Conservation (phyloP, 495 filamentous ascomycete genomes). For the Penicillium fimorum region DNA sequence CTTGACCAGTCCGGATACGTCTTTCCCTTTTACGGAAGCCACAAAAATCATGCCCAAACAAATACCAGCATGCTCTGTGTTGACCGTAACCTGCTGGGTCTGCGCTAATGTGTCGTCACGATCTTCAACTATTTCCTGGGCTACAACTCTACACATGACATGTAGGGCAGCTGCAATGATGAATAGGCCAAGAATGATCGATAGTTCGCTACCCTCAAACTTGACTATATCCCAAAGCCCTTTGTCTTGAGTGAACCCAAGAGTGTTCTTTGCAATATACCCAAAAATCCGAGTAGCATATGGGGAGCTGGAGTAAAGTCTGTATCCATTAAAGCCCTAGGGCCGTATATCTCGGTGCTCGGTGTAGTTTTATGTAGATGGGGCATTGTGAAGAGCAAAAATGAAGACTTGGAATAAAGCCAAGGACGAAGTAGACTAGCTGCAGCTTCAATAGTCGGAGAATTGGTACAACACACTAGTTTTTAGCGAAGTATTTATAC, state of each 20-base stretch:
- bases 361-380: slow-evolving; percentile 13
- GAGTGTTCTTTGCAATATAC: slow-evolving; percentile 22
- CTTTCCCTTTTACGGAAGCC: slow-evolving; percentile 18
- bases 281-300: slow-evolving; percentile 30
- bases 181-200: slow-evolving; percentile 29
- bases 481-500: not conserved
- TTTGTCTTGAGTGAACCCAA: slow-evolving; percentile 26
- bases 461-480: not conserved
- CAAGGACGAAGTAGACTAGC: not conserved
- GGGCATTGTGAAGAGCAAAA: not conserved
- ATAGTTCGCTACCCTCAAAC: slow-evolving; percentile 25
- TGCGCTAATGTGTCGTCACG: slow-evolving; percentile 19
- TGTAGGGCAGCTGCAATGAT: slow-evolving; percentile 31
- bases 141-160: slow-evolving; percentile 31
- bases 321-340: slow-evolving; percentile 32
- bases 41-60: slow-evolving; percentile 30
- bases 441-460: not conserved
- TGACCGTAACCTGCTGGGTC: slow-evolving; percentile 16
- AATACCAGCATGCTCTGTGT: slow-evolving; percentile 33
- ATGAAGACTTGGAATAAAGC: not conserved
- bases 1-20: slow-evolving; percentile 10
- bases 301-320: slow-evolving; percentile 23
- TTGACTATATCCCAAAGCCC: slow-evolving; percentile 25
- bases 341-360: slow-evolving; percentile 25
- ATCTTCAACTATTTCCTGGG: slow-evolving; percentile 28